These are phyloP conservation scores for Tinospora cordifolia DNA, from an alignment of 164 flowering plant genomes.

Conservation along the genomic window DNA sequence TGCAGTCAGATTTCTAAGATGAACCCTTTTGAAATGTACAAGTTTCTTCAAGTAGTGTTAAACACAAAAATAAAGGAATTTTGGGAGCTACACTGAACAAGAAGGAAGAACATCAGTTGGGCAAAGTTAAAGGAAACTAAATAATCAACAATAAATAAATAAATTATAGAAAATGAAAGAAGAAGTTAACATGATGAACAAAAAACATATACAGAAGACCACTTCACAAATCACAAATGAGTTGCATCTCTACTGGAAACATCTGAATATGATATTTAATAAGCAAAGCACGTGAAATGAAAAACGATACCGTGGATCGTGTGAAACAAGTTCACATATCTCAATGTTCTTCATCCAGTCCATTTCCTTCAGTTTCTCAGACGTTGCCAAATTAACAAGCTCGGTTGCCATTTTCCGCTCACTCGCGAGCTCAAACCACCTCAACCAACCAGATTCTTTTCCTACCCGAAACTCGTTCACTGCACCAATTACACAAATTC, in stretches of 20 bases:
- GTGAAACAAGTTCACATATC: slow-evolving; percentile 77
- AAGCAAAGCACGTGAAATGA: background rate
- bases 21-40: no score
- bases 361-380: slow-evolving; percentile 70
- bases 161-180: no score
- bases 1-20: no score
- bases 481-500: background rate
- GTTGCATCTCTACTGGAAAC: no score
- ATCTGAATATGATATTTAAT: background rate
- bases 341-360: slow-evolving; percentile 84
- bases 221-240: background rate
- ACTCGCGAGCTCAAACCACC: slow-evolving; percentile 9
- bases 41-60: no score
- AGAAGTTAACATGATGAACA: no score
- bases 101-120: no score
- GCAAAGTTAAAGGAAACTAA: no score
- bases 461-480: background rate
- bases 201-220: background rate
- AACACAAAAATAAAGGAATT: no score
- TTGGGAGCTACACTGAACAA: no score
- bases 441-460: background rate
- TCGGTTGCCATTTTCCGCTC: slow-evolving; percentile 61
- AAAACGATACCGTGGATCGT: slow-evolving; percentile 52
- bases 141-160: no score
- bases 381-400: slow-evolving; percentile 78